phyloP scores from a whole-genome alignment of 441 rosid species.

The Omphalea diandra region DNA sequence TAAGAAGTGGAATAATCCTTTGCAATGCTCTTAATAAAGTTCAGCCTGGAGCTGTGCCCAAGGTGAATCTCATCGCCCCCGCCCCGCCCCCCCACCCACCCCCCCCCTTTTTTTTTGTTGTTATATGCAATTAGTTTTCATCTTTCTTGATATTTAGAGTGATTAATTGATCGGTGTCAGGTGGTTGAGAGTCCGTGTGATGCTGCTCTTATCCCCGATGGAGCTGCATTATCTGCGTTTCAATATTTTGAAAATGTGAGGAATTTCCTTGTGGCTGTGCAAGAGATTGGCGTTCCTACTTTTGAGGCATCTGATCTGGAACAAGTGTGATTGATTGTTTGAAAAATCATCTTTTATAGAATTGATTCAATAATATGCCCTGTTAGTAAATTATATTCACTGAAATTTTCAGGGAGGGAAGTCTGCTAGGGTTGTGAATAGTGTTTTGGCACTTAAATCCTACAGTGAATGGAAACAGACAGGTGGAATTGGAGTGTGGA shows the following conservation, averaged over 20 bases:
- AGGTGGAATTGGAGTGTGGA: constrained; percentile 89
- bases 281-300: constrained; percentile 75
- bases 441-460: constrained; percentile 84
- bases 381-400: constrained; percentile 17
- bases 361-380: too few relatives aligned
- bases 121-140: too few relatives aligned
- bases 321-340: too few relatives aligned
- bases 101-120: background rate
- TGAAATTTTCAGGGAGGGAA: constrained; percentile 76
- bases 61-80: too few relatives aligned
- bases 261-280: constrained; percentile 84
- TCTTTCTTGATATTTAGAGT: background rate
- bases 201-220: constrained; percentile 67
- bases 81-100: too few relatives aligned
- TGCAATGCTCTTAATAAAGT: constrained; percentile 80
- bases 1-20: constrained; percentile 87
- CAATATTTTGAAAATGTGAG: constrained; percentile 97
- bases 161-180: constrained; percentile 29
- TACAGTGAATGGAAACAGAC: constrained; percentile 83
- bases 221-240: constrained; percentile 92
- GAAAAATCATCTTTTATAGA: too few relatives aligned
- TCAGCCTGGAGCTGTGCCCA: constrained; percentile 74
- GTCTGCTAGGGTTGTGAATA: constrained; percentile 76
- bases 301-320: constrained; percentile 95
- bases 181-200: constrained; percentile 87